Evolutionary conservation across 2,329 filamentous ascomycete genomes (phyloP).

Genomic region (Ciborinia camelliae): DNA sequence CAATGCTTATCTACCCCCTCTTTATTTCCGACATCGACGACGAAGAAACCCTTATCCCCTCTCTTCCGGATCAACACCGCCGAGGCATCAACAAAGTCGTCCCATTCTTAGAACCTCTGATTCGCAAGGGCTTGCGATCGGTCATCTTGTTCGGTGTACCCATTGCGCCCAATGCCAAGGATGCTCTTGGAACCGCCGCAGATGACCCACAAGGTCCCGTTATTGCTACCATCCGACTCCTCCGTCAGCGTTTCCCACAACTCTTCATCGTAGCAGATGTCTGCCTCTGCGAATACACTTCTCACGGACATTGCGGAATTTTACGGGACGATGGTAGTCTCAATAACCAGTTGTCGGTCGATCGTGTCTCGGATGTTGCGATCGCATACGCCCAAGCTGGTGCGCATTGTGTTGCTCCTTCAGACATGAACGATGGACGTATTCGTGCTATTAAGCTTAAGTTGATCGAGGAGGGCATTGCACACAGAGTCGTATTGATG

Average conservation of each 20-base stretch:
- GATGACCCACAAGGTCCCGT: constrained; percentile 93
- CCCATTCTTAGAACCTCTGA: constrained; percentile 78
- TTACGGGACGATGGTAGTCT: constrained; percentile 87
- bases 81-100: constrained; percentile 83
- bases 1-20: constrained; percentile 97
- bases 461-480: constrained; percentile 89
- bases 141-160: constrained; percentile 97
- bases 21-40: constrained; percentile 95
- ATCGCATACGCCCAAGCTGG: constrained; percentile 93
- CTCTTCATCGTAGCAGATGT: constrained; percentile 92
- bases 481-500: constrained; percentile 90
- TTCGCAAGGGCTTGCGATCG: constrained; percentile 84
- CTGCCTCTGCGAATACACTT: constrained; percentile 97
- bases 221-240: constrained; percentile 77
- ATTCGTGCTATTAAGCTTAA: constrained; percentile 98
- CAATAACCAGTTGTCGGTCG: constrained; percentile 90
- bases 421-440: constrained; percentile 98
- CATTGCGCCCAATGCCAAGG: constrained; percentile 74
- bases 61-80: constrained; percentile 85
- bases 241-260: constrained; percentile 81
- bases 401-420: constrained; percentile 93
- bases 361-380: constrained; percentile 96
- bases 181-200: constrained; percentile 84
- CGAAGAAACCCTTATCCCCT: constrained; percentile 86
- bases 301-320: constrained; percentile 96